Base-by-base conservation (phyloP, 2,329 filamentous ascomycete species). In the Pseudogymnoascus sp. region DNA sequence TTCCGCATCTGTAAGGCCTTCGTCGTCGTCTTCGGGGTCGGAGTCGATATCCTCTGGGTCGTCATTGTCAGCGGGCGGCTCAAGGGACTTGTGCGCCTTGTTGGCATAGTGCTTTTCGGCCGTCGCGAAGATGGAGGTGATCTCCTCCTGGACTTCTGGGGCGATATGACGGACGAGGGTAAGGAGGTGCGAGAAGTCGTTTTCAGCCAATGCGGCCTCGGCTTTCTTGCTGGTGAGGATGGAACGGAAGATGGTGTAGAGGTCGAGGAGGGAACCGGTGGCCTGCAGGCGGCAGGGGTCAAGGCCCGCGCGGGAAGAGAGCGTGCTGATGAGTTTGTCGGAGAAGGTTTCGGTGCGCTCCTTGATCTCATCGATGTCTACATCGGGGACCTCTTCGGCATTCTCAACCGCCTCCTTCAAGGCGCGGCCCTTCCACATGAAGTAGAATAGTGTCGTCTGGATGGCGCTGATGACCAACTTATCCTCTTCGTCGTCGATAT, bases 381-480 rank as follows among this genome's bases (percentile, higher is more conserved):
- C 74, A 60, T 84, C 79, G 1, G 84, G 70, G 62, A 91, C 81
- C 3, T 78, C 80, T 47, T 84, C 81, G 25, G 80, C 79, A 8
- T 75, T 70, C 14, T 80, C 76, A 37, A 90, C 74, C 14, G 82
- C 75, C 62, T 80, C 78, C 66, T 80, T 78, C 65, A 91, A 71
- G 61, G 81, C 79, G 62, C 85, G 83, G 21, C 89, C 83, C 72
- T 94, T 93, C 94, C 94, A 99, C 85, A 96, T 91, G 73, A 97
- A 96, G 77, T 97, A 97, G 76, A 95, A 91, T 56, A 92, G 82
- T 60, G 89, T 81, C 1, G 87, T 82, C 67, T 89, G 88, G 70
- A 95, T 89, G 31, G 91, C 88, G 69, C 87, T 88, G 1, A 84
- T 80, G 5, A 91, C 86, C 47, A 94, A 80, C 67, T 90, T 86